Conservation (phyloP, 352 stramenopile species). For the Phytophthora podocarpi region DNA sequence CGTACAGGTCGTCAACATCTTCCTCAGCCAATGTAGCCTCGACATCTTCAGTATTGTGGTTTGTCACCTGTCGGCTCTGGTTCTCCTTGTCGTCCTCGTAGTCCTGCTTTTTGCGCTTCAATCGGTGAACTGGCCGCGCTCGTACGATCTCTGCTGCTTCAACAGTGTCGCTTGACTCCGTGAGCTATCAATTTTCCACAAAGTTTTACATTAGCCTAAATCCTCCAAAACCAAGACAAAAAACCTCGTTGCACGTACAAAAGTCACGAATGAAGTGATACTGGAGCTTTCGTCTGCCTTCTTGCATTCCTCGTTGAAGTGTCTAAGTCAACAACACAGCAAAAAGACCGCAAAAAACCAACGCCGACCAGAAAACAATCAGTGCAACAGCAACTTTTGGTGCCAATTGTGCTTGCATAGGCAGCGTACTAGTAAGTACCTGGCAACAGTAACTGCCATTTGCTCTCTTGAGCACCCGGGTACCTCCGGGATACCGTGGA, state of each 20-base stretch:
- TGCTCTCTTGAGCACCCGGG: conserved; percentile 58
- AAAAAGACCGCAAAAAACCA: conserved; percentile 2
- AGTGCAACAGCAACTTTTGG: background rate
- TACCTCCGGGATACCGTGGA: conserved; percentile 55
- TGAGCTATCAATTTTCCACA: conserved; percentile 24
- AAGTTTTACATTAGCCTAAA: background rate
- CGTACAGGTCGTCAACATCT: conserved; percentile 25
- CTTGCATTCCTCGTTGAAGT: conserved; percentile 74
- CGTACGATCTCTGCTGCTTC: conserved; percentile 19
- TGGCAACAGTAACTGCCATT: conserved; percentile 65
- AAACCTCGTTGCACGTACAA: conserved; percentile 39
- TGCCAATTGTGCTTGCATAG: background rate
- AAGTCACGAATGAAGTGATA: conserved; percentile 72
- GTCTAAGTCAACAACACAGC: conserved; percentile 35
- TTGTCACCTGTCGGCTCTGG: conserved; percentile 9
- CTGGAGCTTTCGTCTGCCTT: conserved; percentile 61
- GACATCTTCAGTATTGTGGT: conserved; percentile 4
- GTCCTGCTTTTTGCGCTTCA: conserved; percentile 25
- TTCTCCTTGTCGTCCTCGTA: conserved; percentile 46
- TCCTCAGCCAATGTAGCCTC: conserved; percentile 18
- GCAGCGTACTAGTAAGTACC: conserved; percentile 47
- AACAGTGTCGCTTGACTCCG: conserved; percentile 21
- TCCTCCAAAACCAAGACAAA: background rate
- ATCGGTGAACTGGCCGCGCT: conserved; percentile 5
- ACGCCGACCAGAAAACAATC: background rate